Base-by-base conservation (phyloP, 257 asterid species). In the Rauvolfia tetraphylla region DNA sequence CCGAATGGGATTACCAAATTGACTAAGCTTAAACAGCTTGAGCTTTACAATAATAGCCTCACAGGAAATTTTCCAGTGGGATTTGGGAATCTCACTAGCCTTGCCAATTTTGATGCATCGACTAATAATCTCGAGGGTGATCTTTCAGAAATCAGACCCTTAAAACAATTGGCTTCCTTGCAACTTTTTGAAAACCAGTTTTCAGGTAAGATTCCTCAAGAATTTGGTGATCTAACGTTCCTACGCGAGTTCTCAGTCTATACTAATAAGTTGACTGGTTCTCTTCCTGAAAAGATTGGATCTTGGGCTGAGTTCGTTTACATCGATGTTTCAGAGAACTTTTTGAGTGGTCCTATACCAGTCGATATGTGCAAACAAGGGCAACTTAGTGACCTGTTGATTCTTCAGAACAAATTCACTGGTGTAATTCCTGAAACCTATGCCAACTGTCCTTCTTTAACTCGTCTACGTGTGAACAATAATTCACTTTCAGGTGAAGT, bases 341-440 rank as follows among this genome's bases (percentile, higher is more conserved):
- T 65, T 31, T 59, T 86, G 4, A 71, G 46, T 49, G 87, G 87
- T 65, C 39, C 86, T n/a, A 83, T 86, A 29, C 89, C 89, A 20
- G 85, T 87, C 67, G 86, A 84, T 41, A 83, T 86, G 89, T 86
- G 89, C 79, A 82, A 83, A 46, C 68, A 65, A 57, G 87, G 86
- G 14, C 70, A 41, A 29, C 27, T 86, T 62, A n/a, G 18, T 46
- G 80, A 77, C 3, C 80, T 86, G 23, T 71, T 86, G 69, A 49
- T 86, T 70, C 79, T 86, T 10, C 81, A 86, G 58, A 86, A 86
- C 81, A 81, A 78, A 7, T 79, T 86, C 77, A 81, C 82, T 62
- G 86, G 87, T 41, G 83, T 76, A 51, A 75, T 86, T 25, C 89
- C 89, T 71, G 79, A 68, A 31, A 81, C 68, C 3, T 86, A 86